These are phyloP conservation scores for Gymnopilus dilepis DNA, from an alignment of 768 basidiomycete species.

Conservation along the genomic window DNA sequence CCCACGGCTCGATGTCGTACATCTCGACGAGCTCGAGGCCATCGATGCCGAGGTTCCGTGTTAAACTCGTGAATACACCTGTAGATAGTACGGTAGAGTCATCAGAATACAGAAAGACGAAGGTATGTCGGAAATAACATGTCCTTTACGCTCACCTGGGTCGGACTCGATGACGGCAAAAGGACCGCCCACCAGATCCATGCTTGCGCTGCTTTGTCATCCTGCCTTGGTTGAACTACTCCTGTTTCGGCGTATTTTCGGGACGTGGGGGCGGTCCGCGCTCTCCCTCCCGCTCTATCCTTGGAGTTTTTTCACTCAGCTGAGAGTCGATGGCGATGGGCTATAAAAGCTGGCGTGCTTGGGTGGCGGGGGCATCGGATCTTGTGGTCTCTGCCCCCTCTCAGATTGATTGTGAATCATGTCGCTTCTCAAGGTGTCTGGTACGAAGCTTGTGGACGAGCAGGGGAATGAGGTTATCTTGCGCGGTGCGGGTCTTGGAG, in stretches of 20 bases:
- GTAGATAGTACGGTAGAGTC: too few species aligned
- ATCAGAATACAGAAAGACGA: too few species aligned
- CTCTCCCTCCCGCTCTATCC: slow-evolving; percentile 1
- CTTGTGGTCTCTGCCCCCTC: not conserved
- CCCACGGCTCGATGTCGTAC: slow-evolving; percentile 69
- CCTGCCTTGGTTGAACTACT: slow-evolving; percentile 5
- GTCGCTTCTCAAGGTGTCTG: slow-evolving; percentile 61
- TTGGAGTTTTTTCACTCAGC: slow-evolving; percentile 9
- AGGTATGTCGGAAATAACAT: too few species aligned
- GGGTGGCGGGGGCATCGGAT: too few species aligned
- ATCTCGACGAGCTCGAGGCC: slow-evolving; percentile 62
- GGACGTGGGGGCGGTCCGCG: not conserved
- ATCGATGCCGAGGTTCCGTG: slow-evolving; percentile 56
- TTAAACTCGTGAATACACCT: slow-evolving; percentile 66
- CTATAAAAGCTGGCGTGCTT: slow-evolving; percentile 3
- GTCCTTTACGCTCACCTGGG: slow-evolving; percentile 37
- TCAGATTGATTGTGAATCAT: slow-evolving; percentile 31
- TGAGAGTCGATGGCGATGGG: too few species aligned
- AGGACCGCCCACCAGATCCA: slow-evolving; percentile 63
- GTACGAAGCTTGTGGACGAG: slow-evolving; percentile 64
- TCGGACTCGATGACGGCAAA: slow-evolving; percentile 68
- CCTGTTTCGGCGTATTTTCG: slow-evolving; percentile 10
- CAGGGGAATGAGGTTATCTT: slow-evolving; percentile 62
- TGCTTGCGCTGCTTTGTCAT: slow-evolving; percentile 18
- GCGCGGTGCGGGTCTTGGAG: slow-evolving; percentile 78